Conservation (phyloP, 306 rosid species). For the Echinosophora koreensis region DNA sequence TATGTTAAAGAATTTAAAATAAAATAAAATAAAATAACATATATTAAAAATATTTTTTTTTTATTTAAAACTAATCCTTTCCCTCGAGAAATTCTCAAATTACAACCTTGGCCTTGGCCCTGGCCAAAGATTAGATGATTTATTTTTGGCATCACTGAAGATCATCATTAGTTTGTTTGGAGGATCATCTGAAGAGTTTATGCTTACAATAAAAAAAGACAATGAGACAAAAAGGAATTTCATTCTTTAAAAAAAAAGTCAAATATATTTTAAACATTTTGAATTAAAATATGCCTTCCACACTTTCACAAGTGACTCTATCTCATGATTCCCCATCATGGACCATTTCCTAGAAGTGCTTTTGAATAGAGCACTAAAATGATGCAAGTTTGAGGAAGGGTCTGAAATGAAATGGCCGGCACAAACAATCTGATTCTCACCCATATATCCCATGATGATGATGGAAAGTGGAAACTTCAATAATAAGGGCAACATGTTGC, state of each 20-base stretch:
- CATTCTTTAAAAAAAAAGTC: slow-evolving; percentile 45
- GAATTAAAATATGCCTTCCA: slow-evolving; percentile 27
- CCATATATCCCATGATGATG: slow-evolving; percentile 36
- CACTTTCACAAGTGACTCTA: slow-evolving; percentile 34
- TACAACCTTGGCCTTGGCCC: slow-evolving; percentile 12
- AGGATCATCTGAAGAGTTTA: slow-evolving; percentile 29
- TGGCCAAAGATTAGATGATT: slow-evolving; percentile 45
- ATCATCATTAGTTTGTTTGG: slow-evolving; percentile 40
- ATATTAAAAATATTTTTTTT: too few species aligned
- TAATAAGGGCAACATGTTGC: slow-evolving; percentile 33
- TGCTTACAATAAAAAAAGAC: slow-evolving; percentile 16
- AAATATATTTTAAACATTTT: slow-evolving; percentile 9
- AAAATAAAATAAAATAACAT: too few species aligned
- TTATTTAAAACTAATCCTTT: too few species aligned
- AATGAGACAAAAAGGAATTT: slow-evolving; percentile 44
- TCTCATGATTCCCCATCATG: slow-evolving; percentile 54
- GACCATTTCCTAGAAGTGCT: slow-evolving; percentile 57
- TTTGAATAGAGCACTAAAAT: slow-evolving; percentile 50
- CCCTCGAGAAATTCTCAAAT: not conserved
- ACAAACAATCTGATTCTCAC: slow-evolving; percentile 37
- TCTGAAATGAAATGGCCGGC: slow-evolving; percentile 41
- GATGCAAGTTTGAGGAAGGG: slow-evolving; percentile 39
- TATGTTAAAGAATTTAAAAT: too few species aligned
- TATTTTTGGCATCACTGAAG: slow-evolving; percentile 46
- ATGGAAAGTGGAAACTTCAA: slow-evolving; percentile 34